Evolutionary conservation across 1,284 basidiomycete genomes (phyloP).

Genomic region (Trichosporon sp.): DNA sequence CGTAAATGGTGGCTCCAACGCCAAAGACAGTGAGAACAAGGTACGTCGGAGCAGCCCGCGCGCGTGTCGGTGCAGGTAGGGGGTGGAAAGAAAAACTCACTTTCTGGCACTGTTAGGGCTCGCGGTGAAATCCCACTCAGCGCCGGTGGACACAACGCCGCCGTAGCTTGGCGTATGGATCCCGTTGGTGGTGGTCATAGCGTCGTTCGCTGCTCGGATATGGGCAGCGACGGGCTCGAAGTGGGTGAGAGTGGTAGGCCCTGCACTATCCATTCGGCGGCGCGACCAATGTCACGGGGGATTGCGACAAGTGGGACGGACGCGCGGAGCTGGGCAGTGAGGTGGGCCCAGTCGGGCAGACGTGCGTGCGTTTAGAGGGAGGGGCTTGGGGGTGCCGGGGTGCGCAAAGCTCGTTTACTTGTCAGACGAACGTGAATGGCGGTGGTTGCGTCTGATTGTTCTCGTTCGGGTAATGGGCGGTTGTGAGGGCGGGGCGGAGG

Average conservation of each 20-base stretch:
- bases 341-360: not conserved
- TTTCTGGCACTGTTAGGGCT: constrained; percentile 32
- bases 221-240: constrained; percentile 43
- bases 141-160: constrained; percentile 54
- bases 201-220: constrained; percentile 30
- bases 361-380: not conserved
- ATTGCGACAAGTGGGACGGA: constrained; percentile 1
- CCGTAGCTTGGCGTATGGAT: constrained; percentile 58
- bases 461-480: not conserved
- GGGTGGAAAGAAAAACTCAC: constrained; percentile 15
- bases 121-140: constrained; percentile 46
- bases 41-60: not conserved
- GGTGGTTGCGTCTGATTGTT: not conserved
- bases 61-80: not conserved
- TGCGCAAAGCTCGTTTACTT: not conserved
- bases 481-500: not conserved
- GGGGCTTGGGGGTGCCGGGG: not conserved
- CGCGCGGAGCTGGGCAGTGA: not conserved
- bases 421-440: not conserved
- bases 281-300: not conserved
- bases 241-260: not conserved
- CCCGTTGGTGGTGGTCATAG: constrained; percentile 37
- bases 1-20: not conserved
- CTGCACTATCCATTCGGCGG: constrained; percentile 5
- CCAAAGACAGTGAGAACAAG: not conserved